Evolutionary conservation across 257 asterid genomes (phyloP).

Genomic region (Nicotiana knightiana): DNA sequence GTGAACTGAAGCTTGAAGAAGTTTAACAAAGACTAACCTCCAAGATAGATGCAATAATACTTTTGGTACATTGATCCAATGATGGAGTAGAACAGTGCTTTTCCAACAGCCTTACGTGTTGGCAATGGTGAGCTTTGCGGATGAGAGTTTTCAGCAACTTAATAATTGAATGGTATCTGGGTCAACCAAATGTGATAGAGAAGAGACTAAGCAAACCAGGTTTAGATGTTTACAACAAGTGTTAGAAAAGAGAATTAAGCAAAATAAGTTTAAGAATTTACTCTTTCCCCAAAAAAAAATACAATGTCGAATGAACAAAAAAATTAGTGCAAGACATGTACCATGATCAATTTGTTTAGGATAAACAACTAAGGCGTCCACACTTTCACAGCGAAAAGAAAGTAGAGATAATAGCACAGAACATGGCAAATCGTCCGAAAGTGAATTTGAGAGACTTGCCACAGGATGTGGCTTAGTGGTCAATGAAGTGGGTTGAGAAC

Average conservation of each 20-base stretch:
- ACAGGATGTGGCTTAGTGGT: neutral
- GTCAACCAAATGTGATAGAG: constrained; percentile 17
- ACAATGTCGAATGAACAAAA: neutral
- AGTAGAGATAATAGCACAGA: neutral
- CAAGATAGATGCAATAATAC: constrained; percentile 15
- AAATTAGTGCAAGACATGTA: neutral
- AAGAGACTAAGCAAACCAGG: neutral
- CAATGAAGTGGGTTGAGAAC: too few species aligned
- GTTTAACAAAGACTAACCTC: constrained; percentile 41
- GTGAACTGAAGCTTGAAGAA: neutral
- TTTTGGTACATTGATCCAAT: constrained; percentile 24
- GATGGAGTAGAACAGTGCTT: constrained; percentile 61
- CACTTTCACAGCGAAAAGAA: neutral
- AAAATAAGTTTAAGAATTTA: neutral
- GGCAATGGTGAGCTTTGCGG: constrained; percentile 49
- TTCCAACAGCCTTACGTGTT: constrained; percentile 53
- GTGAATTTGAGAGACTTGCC: neutral
- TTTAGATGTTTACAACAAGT: neutral
- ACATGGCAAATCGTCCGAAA: neutral
- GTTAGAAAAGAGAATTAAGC: constrained; percentile 1
- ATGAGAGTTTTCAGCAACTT: constrained; percentile 64
- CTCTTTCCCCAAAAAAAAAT: neutral
- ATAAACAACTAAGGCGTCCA: neutral
- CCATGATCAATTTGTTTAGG: neutral
- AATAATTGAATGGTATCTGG: constrained; percentile 60